These are phyloP conservation scores for Leishmania martiniquensis DNA, from an alignment of 208 protist species.

Conservation along the genomic window DNA sequence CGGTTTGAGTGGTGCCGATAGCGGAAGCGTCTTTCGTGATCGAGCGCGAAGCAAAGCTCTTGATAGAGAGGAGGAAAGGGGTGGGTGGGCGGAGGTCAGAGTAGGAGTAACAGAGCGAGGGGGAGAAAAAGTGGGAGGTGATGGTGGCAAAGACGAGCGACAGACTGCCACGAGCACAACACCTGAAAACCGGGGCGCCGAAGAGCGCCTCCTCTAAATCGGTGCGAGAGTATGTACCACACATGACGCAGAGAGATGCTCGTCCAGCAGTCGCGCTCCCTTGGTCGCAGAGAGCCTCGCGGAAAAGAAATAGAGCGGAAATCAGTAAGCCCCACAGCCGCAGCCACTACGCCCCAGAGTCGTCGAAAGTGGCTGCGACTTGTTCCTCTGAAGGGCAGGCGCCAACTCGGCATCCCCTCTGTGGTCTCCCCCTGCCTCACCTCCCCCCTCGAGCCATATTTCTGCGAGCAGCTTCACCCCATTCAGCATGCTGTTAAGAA, in stretches of 20 bases:
- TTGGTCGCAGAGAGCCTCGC: background rate
- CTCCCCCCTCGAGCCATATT: too few relatives aligned
- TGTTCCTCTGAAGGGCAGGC: background rate
- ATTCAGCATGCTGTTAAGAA: too few relatives aligned
- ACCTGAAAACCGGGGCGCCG: too few relatives aligned
- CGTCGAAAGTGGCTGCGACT: background rate
- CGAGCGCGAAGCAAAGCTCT: background rate
- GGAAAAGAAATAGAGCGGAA: too few relatives aligned
- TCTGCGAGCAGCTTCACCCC: too few relatives aligned
- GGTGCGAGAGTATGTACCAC: background rate
- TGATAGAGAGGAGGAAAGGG: background rate
- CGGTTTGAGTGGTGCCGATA: background rate
- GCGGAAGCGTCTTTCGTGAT: background rate
- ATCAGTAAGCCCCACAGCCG: too few relatives aligned
- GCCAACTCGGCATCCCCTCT: background rate
- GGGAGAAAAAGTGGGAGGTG: background rate
- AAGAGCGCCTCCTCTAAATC: too few relatives aligned
- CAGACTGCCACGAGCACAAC: too few relatives aligned
- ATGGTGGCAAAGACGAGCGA: too few relatives aligned
- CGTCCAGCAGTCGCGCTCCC: background rate
- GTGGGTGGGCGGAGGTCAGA: background rate
- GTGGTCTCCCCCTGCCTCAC: background rate
- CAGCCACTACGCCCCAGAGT: background rate
- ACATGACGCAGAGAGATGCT: background rate
- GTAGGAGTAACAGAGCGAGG: too few relatives aligned